phyloP scores from a whole-genome alignment of 169 alveolate genomes.

The Perkinsus olseni region DNA sequence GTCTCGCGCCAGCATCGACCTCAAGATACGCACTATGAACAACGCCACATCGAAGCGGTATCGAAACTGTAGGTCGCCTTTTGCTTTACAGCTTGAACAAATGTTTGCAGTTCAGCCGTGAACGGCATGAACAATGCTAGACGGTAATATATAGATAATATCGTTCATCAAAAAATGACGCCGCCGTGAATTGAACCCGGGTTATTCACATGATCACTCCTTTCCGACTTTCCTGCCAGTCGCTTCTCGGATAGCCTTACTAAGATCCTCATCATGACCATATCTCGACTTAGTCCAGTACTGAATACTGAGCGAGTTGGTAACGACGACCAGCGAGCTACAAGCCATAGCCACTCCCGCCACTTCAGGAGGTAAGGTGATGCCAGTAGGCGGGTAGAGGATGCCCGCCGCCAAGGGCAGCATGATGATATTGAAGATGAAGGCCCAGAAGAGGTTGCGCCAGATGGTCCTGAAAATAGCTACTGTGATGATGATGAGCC shows the following conservation, averaged over 20 bases:
- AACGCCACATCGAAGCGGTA: too few species aligned
- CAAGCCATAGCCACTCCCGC: conserved; percentile 11
- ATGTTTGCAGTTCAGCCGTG: too few species aligned
- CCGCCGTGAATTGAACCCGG: background rate
- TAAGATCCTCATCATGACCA: background rate
- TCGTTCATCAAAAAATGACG: background rate
- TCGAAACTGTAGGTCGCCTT: background rate
- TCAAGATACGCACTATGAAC: background rate
- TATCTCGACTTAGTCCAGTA: background rate
- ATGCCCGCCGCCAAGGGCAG: conserved; percentile 42
- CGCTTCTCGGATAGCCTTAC: background rate
- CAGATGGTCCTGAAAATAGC: background rate
- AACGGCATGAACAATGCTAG: too few species aligned
- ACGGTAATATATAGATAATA: too few species aligned
- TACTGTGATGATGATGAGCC: background rate
- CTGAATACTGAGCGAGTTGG: background rate
- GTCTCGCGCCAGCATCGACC: too few species aligned
- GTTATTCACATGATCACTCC: background rate
- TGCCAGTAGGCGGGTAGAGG: conserved; percentile 22
- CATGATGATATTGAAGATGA: conserved; percentile 23
- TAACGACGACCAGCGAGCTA: conserved; percentile 10
- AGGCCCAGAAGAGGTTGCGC: conserved; percentile 36
- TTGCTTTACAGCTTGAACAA: too few species aligned
- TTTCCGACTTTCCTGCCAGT: background rate
- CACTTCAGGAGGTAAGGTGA: conserved; percentile 20